Conservation (phyloP, 2,329 filamentous ascomycete species). For the Fulvia fulva region DNA sequence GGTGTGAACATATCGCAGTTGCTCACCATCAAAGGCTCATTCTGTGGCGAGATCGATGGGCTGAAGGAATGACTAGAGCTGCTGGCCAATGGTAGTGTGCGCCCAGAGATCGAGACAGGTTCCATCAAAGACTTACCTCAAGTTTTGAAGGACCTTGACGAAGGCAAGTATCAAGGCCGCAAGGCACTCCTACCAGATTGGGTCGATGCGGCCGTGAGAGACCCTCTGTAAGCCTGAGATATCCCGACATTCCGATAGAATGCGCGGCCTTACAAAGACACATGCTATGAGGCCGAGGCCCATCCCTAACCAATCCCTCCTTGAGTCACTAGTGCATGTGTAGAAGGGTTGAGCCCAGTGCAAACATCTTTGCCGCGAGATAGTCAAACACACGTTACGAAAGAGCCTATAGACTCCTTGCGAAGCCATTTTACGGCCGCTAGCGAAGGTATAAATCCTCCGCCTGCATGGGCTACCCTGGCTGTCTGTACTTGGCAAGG, state of each 20-base stretch:
- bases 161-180: slow-evolving; percentile 34
- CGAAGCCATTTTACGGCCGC: neutral
- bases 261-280: neutral
- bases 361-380: neutral
- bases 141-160: slow-evolving; percentile 34
- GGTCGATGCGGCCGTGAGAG: neutral
- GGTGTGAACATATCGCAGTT: slow-evolving; percentile 10
- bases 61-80: slow-evolving; percentile 37
- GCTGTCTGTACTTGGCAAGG: neutral
- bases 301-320: neutral
- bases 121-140: slow-evolving; percentile 34
- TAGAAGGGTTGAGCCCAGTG: neutral
- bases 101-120: slow-evolving; percentile 35
- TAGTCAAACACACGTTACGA: neutral
- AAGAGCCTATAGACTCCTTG: neutral
- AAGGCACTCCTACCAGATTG: slow-evolving; percentile 28
- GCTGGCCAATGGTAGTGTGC: slow-evolving; percentile 34
- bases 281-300: neutral
- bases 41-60: slow-evolving; percentile 41
- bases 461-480: neutral
- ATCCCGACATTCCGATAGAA: neutral
- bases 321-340: neutral
- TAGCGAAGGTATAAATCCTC: neutral
- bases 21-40: slow-evolving; percentile 32
- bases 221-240: neutral